A percentile compares a stretch with the other conserved stretches of the same genome.
Conservation (phyloP, 2,329 filamentous ascomycete genomes). For the Colletotrichum brevisporum region DNA sequence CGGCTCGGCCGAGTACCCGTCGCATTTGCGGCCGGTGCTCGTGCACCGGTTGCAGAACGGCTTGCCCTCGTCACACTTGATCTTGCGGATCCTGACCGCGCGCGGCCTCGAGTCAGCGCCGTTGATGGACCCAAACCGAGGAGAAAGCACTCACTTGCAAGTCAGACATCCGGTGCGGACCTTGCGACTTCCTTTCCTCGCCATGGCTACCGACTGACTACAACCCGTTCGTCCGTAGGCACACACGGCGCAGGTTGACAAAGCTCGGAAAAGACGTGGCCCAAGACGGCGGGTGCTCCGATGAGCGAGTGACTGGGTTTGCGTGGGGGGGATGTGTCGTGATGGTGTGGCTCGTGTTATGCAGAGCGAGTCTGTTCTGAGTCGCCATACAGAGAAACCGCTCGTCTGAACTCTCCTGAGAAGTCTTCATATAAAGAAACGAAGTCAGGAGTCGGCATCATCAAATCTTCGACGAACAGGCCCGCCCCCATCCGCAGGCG, state of each 20-base stretch:
- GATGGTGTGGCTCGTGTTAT: no score
- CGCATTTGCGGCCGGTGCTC: constrained; percentile 68
- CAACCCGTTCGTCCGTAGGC: no score
- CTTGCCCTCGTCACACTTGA: constrained; percentile 70
- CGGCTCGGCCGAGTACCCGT: constrained; percentile 59
- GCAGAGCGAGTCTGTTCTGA: no score
- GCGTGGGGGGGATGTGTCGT: background rate
- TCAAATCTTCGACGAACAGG: background rate
- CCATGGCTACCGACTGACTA: constrained; percentile 5
- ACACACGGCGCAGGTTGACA: no score
- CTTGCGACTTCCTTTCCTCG: constrained; percentile 46
- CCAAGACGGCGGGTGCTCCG: no score
- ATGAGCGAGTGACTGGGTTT: background rate
- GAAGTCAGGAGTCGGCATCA: constrained; percentile 5
- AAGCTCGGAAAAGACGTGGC: no score
- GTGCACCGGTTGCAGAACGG: constrained; percentile 67
- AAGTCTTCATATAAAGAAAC: constrained; percentile 19
- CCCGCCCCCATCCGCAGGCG: background rate
- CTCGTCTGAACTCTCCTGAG: background rate
- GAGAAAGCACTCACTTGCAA: constrained; percentile 60
- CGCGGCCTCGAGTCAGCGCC: background rate
- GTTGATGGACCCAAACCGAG: background rate
- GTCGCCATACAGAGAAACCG: no score
- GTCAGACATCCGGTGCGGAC: constrained; percentile 66
- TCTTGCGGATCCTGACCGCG: constrained; percentile 61